Evolutionary conservation across 768 basidiomycete genomes (phyloP), one percentile per base, ranked within the genome.

Genomic region (Suillus subalutaceus): DNA sequence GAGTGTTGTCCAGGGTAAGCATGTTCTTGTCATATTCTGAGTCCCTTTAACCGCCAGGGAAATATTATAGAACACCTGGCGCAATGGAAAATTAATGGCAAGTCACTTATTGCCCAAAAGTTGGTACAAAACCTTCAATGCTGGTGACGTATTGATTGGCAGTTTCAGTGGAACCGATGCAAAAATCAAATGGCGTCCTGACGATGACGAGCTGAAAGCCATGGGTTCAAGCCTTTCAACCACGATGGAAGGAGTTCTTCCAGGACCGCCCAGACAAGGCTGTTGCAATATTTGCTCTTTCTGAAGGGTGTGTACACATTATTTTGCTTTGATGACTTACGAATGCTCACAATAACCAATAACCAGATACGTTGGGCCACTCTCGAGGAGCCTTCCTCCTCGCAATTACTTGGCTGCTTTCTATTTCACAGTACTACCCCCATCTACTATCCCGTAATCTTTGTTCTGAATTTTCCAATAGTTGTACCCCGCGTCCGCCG

Each of bases 41-140:
- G n/a, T 37, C 18, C 8, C 1, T 41, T 32, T 55, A 15, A 60
- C 10, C 44, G 0, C 4, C 26, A 26, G 26, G 26, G 13, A n/a
- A 32, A 40, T 57, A 10, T 53, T 10, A 26, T 57, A 67, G 66
- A n/a, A 41, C 74, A 74, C 67, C 59, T 64, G 13, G 71, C 60
- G 18, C 70, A 79, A 61, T 83, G 76, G 72, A 63, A 68, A 26
- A 70, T 76, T 41, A 68, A 76, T 2, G 85, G 83, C 0, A 75
- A 74, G 43, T 85, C 85, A 7, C 67, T 83, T 44, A 76, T 88
- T 70, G 79, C 86, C 0, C 81, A 84, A 69, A 89, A 87, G 88
- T 88, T 56, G 18, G 79, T 65, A 35, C 2, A 68, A 26, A 38
- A 6, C 6, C 23, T 52, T 16, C 7, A 4, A 30, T 20, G 10